phyloP scores from a whole-genome alignment of 1,139 yeast species.

The Zygoascus sp. region DNA sequence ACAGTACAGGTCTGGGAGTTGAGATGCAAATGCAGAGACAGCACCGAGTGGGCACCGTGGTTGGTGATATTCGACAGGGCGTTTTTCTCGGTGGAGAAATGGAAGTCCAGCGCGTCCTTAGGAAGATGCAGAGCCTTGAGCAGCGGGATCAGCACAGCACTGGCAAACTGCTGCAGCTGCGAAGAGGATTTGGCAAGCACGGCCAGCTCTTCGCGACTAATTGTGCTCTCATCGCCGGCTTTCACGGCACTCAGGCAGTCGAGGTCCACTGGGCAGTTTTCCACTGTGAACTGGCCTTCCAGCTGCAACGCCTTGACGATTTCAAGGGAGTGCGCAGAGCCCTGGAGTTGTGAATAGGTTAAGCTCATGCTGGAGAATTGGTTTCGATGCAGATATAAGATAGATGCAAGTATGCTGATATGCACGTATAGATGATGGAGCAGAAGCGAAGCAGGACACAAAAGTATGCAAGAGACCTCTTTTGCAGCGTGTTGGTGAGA shows the following conservation, averaged over 20 bases:
- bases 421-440: too few relatives aligned
- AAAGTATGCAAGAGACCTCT: too few relatives aligned
- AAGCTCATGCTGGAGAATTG: not conserved
- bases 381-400: too few relatives aligned
- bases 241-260: not conserved
- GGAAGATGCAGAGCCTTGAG: slow-evolving; percentile 5
- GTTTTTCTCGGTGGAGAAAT: slow-evolving; percentile 3
- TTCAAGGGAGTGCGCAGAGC: not conserved
- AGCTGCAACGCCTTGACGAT: not conserved
- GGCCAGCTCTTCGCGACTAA: not conserved
- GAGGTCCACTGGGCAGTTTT: slow-evolving; percentile 1
- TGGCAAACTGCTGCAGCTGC: not conserved
- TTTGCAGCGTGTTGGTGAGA: too few relatives aligned
- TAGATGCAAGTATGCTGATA: too few relatives aligned
- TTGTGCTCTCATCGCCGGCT: not conserved
- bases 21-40: not conserved
- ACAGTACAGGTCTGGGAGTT: not conserved
- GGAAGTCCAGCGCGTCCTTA: slow-evolving; percentile 8
- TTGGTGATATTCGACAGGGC: slow-evolving; percentile 8
- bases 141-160: not conserved
- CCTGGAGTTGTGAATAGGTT: not conserved
- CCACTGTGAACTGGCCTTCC: not conserved
- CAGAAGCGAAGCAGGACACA: too few relatives aligned
- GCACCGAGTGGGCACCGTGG: not conserved
- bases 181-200: not conserved